These are phyloP conservation scores for Botrytis pseudocinerea DNA, from an alignment of 2,329 filamentous ascomycete species.

Conservation along the genomic window DNA sequence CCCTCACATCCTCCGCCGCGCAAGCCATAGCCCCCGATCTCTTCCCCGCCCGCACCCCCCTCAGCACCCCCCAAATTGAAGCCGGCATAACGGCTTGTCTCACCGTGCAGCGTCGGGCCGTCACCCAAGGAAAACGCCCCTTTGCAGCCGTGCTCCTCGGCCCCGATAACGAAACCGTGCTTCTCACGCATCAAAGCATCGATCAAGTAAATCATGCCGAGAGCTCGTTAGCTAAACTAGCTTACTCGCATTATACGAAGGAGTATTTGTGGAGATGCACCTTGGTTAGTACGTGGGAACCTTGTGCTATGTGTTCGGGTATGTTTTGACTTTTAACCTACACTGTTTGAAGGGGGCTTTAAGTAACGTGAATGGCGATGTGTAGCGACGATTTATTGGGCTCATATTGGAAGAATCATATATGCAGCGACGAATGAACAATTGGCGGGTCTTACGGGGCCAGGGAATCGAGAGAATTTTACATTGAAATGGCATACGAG, in stretches of 20 bases:
- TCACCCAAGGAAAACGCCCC: conserved; percentile 50
- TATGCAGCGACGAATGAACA: conserved; percentile 52
- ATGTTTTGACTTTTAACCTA: background rate
- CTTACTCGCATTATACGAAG: conserved; percentile 50
- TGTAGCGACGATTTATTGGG: conserved; percentile 50
- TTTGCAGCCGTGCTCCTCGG: conserved; percentile 51
- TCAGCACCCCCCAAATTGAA: conserved; percentile 45
- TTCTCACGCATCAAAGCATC: conserved; percentile 52
- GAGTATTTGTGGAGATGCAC: conserved; percentile 52
- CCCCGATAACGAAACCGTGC: conserved; percentile 51
- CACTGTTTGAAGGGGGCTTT: background rate
- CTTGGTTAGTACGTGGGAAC: conserved; percentile 55
- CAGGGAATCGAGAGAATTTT: conserved; percentile 53
- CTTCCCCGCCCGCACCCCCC: conserved; percentile 43
- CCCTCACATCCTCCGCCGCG: conserved; percentile 34
- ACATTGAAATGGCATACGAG: conserved; percentile 53
- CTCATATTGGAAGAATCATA: conserved; percentile 53
- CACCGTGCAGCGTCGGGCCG: conserved; percentile 46
- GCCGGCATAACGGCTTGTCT: conserved; percentile 45
- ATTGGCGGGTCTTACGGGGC: conserved; percentile 48
- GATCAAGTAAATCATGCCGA: conserved; percentile 56
- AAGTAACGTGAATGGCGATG: background rate
- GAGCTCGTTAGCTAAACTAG: conserved; percentile 49
- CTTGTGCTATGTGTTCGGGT: conserved; percentile 53
- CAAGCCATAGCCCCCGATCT: conserved; percentile 35